Evolutionary conservation across 495 filamentous ascomycete species (phyloP).

Genomic region (Friedmanniomyces endolithicus): DNA sequence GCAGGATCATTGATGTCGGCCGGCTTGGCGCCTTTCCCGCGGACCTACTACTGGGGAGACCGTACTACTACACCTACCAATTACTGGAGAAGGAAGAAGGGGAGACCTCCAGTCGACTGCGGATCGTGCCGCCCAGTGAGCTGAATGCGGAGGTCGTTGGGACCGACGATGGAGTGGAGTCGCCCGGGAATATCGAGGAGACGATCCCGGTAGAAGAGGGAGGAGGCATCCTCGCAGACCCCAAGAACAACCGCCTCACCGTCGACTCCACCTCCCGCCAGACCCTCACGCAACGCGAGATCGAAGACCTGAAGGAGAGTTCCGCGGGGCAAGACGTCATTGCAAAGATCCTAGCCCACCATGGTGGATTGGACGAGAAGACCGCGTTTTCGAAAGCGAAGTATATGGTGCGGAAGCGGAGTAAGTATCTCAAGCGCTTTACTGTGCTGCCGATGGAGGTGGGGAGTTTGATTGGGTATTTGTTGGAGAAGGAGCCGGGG

Average conservation of each 20-base stretch:
- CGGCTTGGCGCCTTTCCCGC: conserved; percentile 82
- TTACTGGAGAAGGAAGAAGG: conserved; percentile 54
- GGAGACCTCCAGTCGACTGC: conserved; percentile 46
- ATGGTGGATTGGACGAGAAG: conserved; percentile 82
- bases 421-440: conserved; percentile 82
- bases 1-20: conserved; percentile 66
- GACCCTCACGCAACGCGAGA: conserved; percentile 70
- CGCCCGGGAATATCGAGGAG: conserved; percentile 31
- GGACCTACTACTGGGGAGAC: conserved; percentile 75
- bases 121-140: conserved; percentile 69
- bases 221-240: conserved; percentile 42
- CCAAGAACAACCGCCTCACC: conserved; percentile 66
- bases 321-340: conserved; percentile 79
- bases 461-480: conserved; percentile 54
- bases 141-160: conserved; percentile 64
- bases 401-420: conserved; percentile 85
- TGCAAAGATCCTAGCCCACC: conserved; percentile 69
- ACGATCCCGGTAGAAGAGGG: conserved; percentile 39
- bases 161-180: conserved; percentile 25
- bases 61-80: conserved; percentile 84
- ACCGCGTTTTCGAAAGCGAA: conserved; percentile 87
- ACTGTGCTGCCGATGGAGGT: conserved; percentile 74
- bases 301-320: conserved; percentile 71
- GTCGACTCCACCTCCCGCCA: conserved; percentile 74
- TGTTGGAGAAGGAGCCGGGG: conserved; percentile 62